Conservation (phyloP, 257 asterid species). For the Gentiana straminea region DNA sequence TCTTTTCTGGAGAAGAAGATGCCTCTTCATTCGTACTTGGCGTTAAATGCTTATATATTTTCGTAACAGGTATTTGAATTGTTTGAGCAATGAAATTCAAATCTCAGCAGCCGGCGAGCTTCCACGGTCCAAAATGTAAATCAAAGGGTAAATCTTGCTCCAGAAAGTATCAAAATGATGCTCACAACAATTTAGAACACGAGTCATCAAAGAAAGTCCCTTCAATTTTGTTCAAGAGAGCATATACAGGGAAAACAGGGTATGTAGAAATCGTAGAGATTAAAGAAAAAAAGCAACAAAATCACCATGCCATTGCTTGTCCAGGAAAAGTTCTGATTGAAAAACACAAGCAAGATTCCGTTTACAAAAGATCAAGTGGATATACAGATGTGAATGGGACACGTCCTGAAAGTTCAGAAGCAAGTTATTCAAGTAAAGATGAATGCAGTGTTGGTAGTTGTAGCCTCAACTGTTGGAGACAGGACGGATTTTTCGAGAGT, state of each 20-base stretch:
- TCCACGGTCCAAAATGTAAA: constrained; percentile 1
- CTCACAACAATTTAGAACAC: constrained; percentile 1
- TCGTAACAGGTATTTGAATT: too few species aligned
- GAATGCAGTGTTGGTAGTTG: constrained; percentile 85
- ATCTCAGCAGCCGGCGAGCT: constrained; percentile 8
- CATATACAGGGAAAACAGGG: constrained; percentile 6
- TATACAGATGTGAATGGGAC: constrained; percentile 30
- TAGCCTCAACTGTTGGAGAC: constrained; percentile 41
- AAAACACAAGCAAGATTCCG: constrained; percentile 38
- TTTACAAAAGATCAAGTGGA: constrained; percentile 29
- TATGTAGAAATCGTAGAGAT: constrained; percentile 7
- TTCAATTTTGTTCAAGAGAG: constrained; percentile 9
- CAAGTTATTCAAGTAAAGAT: constrained; percentile 41
- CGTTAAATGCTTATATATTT: too few species aligned
- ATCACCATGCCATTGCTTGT: constrained; percentile 42
- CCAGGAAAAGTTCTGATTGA: constrained; percentile 40
- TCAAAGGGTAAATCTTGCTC: constrained; percentile 4
- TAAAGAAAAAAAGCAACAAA: constrained; percentile 4
- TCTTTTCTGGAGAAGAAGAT: too few species aligned
- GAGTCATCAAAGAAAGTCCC: constrained; percentile 5
- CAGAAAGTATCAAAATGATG: constrained; percentile 1
- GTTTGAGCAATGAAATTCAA: constrained; percentile 1
- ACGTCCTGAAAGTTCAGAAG: constrained; percentile 17
- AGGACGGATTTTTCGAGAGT: constrained; percentile 24
- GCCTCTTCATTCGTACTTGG: too few species aligned